These are phyloP conservation scores for Huntiella abstrusa DNA, from an alignment of 2,329 filamentous ascomycete genomes.

Conservation along the genomic window DNA sequence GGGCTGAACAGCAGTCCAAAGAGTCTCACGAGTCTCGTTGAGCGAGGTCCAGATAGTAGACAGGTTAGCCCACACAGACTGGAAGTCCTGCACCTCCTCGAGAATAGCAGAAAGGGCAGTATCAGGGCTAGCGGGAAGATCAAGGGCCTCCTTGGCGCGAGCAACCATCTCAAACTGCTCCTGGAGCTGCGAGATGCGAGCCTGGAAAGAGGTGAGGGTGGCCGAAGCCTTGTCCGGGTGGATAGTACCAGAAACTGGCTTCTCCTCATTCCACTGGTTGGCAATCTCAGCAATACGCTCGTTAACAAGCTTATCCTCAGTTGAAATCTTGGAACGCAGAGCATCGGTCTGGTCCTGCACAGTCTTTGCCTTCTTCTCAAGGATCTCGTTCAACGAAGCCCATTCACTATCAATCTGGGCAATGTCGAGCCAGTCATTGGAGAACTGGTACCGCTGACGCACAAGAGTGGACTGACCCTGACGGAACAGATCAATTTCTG, in stretches of 20 bases:
- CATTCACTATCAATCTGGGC: conserved; percentile 95
- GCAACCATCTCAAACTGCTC: conserved; percentile 84
- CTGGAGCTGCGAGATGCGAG: conserved; percentile 66
- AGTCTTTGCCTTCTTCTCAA: conserved; percentile 82
- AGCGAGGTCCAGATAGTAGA: conserved; percentile 94
- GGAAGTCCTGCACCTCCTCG: conserved; percentile 96
- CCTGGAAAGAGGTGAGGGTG: conserved; percentile 66
- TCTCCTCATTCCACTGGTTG: conserved; percentile 82
- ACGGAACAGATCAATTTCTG: conserved; percentile 87
- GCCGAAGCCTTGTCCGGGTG: conserved; percentile 74
- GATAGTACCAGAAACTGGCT: conserved; percentile 88
- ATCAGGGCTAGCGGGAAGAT: conserved; percentile 63
- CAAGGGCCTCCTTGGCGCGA: conserved; percentile 90
- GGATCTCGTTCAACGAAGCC: conserved; percentile 79
- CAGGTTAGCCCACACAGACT: conserved; percentile 91
- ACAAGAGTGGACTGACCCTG: conserved; percentile 86
- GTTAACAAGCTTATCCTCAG: conserved; percentile 79
- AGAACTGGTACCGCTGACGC: conserved; percentile 85
- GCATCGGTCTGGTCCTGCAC: conserved; percentile 94
- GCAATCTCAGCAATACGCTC: conserved; percentile 78
- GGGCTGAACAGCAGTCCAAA: conserved; percentile 92
- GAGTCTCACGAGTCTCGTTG: conserved; percentile 75
- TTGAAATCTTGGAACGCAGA: conserved; percentile 79
- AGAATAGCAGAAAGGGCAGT: conserved; percentile 69
- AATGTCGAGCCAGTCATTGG: conserved; percentile 83